Evolutionary conservation across 2,329 filamentous ascomycete genomes (phyloP).

Genomic region (Apiospora sp.): DNA sequence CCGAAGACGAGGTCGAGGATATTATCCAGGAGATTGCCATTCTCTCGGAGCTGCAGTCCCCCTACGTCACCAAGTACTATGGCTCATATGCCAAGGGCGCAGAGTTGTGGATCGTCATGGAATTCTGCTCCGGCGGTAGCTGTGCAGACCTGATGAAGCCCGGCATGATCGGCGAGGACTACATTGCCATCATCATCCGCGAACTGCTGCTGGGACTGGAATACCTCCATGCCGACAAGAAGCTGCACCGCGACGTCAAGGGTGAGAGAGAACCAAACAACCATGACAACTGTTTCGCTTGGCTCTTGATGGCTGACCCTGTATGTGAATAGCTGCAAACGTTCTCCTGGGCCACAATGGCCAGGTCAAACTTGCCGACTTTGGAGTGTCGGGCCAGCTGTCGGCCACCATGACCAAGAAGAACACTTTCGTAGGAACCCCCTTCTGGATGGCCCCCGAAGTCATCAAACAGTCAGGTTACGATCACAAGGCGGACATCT

Average conservation of each 20-base stretch:
- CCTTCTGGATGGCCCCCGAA: constrained; percentile 99
- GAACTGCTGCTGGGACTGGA: constrained; percentile 90
- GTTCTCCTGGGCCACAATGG: constrained; percentile 88
- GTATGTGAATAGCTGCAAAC: constrained; percentile 75
- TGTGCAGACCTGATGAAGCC: constrained; percentile 97
- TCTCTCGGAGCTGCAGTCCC: constrained; percentile 92
- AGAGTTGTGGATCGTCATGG: constrained; percentile 99
- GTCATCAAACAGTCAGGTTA: constrained; percentile 99
- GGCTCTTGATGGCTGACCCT: not conserved
- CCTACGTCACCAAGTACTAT: constrained; percentile 97
- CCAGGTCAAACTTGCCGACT: constrained; percentile 96
- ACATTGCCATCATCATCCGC: constrained; percentile 93
- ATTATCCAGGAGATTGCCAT: constrained; percentile 99
- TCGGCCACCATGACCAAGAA: constrained; percentile 99
- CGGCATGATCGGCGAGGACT: constrained; percentile 88
- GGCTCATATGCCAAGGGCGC: constrained; percentile 96
- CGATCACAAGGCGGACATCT: constrained; percentile 97
- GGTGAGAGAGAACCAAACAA: constrained; percentile 56
- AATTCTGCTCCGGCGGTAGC: constrained; percentile 96
- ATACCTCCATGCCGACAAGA: constrained; percentile 94
- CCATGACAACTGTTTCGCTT: not conserved
- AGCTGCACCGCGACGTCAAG: constrained; percentile 96
- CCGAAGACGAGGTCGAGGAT: constrained; percentile 98
- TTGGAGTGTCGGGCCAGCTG: constrained; percentile 94
- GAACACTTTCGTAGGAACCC: constrained; percentile 97